phyloP scores from a whole-genome alignment of 2,329 filamentous ascomycete genomes.

The Diaporthe sp. region DNA sequence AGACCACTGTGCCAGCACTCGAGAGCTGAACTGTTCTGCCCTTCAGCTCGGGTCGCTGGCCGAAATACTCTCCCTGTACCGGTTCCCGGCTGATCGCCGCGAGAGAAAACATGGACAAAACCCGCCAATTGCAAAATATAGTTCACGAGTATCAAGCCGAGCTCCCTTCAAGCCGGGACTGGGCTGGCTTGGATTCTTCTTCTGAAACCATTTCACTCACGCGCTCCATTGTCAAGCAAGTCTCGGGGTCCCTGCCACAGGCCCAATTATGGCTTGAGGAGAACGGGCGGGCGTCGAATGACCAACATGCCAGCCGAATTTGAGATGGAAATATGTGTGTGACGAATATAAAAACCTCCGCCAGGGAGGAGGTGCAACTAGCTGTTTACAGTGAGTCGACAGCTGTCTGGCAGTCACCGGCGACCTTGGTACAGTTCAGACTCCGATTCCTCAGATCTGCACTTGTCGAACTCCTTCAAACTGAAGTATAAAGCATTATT shows the following conservation, averaged over 20 bases:
- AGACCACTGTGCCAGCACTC: too few species aligned
- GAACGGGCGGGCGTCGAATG: background rate
- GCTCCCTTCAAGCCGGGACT: background rate
- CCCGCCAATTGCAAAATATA: background rate
- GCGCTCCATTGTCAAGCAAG: background rate
- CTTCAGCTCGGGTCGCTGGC: too few species aligned
- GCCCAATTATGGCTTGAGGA: too few species aligned
- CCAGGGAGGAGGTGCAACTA: background rate
- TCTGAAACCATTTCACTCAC: background rate
- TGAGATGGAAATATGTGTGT: background rate
- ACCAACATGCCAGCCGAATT: too few species aligned
- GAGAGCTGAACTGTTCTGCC: too few species aligned
- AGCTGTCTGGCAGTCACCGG: background rate
- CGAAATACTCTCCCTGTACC: too few species aligned
- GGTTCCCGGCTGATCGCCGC: too few species aligned
- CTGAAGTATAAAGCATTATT: background rate
- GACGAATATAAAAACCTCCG: background rate
- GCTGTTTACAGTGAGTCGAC: background rate
- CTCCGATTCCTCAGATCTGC: background rate
- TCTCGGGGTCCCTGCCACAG: background rate
- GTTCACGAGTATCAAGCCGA: background rate
- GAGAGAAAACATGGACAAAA: background rate
- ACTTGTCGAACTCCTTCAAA: background rate
- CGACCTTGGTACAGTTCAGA: too few species aligned
- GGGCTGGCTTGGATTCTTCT: background rate